A percentile compares a stretch with the other conserved stretches of the same genome.
These are phyloP conservation scores for Trypanosoma platydactyli DNA, from an alignment of 208 protist genomes.

Conservation along the genomic window DNA sequence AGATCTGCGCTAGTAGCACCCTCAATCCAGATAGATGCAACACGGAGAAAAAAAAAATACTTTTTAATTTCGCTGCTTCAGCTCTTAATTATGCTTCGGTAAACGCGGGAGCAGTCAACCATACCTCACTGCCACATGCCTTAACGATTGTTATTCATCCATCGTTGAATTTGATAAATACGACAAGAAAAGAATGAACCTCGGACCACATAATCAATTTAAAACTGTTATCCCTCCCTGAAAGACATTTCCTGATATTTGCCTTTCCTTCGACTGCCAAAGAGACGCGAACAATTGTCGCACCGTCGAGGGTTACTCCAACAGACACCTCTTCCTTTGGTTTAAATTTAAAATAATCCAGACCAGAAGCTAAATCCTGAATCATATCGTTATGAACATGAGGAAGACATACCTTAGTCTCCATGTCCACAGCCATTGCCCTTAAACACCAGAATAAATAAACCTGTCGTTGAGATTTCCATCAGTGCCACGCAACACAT, in stretches of 20 bases:
- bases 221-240: not conserved
- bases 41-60: not conserved
- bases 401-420: constrained; percentile 7
- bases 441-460: constrained; percentile 1
- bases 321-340: not conserved
- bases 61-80: constrained; percentile 7
- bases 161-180: not conserved
- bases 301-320: not conserved
- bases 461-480: constrained; percentile 7
- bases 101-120: not conserved
- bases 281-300: constrained; percentile 5
- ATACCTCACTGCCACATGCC: not conserved
- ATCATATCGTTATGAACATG: constrained; percentile 8
- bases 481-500: constrained; percentile 7
- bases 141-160: constrained; percentile 12
- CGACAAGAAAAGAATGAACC: constrained; percentile 5
- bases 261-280: constrained; percentile 1
- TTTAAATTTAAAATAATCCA: constrained; percentile 13
- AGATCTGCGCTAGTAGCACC: constrained; percentile 11
- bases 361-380: constrained; percentile 15
- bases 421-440: not conserved
- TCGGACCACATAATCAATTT: not conserved
- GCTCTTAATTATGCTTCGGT: not conserved
- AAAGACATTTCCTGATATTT: constrained; percentile 14
- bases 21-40: constrained; percentile 12